Percentiles rank a stretch among this genome's conserved stretches.
These are phyloP conservation scores for Sonneratia alba DNA, from an alignment of 345 rosid species.

Conservation along the genomic window DNA sequence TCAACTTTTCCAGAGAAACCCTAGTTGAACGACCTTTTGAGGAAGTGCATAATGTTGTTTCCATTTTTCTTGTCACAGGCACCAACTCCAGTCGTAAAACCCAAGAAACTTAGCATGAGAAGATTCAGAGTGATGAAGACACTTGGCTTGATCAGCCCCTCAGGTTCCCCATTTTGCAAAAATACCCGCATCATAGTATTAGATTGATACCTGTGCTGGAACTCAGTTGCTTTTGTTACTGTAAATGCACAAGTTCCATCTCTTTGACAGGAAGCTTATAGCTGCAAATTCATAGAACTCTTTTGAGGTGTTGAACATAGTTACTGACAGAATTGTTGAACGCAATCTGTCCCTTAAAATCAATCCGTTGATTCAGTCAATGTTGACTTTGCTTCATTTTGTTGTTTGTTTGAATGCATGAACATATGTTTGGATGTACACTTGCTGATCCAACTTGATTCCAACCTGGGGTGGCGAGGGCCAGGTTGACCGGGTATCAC, in stretches of 20 bases:
- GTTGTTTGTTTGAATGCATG: no score
- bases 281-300: background rate
- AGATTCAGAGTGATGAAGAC: constrained; percentile 49
- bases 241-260: background rate
- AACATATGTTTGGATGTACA: no score
- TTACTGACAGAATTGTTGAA: background rate
- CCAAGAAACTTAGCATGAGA: constrained; percentile 13
- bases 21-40: no score
- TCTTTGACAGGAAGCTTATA: background rate
- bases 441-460: no score
- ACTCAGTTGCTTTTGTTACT: background rate
- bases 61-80: no score
- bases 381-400: no score
- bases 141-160: constrained; percentile 47
- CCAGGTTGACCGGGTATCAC: no score
- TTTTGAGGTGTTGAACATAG: background rate
- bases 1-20: no score
- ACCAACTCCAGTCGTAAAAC: no score
- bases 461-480: no score
- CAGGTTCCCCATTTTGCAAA: constrained; percentile 47
- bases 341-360: background rate
- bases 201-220: background rate
- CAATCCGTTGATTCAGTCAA: no score
- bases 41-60: no score
- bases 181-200: constrained; percentile 10